These are phyloP conservation scores for Catunica adiposa DNA, from an alignment of 2,329 filamentous ascomycete genomes.

Conservation along the genomic window DNA sequence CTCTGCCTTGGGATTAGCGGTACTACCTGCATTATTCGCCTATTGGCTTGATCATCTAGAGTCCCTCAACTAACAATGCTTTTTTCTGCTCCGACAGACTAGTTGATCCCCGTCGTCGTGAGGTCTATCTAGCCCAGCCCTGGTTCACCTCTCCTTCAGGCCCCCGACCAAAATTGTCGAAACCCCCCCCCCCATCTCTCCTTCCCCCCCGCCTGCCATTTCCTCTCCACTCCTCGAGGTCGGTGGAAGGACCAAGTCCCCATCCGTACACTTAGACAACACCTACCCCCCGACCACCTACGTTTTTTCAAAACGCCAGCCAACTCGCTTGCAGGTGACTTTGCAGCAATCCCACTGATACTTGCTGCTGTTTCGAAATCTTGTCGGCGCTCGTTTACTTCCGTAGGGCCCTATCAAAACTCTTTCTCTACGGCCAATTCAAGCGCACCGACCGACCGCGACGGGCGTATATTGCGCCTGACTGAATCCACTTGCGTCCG, in stretches of 20 bases:
- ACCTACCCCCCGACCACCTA: neutral
- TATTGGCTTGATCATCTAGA: neutral
- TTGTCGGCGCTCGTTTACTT: constrained; percentile 1
- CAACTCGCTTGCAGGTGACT: neutral
- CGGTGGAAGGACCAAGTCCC: neutral
- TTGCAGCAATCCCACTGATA: neutral
- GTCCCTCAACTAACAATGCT: neutral
- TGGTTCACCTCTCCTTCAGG: neutral
- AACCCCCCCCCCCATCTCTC: too few species aligned
- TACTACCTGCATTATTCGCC: neutral
- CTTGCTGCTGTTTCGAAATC: neutral
- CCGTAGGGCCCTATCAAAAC: constrained; percentile 1
- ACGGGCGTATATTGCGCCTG: constrained; percentile 9
- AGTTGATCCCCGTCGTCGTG: neutral
- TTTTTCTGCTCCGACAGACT: neutral
- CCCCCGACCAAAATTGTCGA: neutral
- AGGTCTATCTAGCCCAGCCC: neutral
- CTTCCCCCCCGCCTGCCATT: neutral
- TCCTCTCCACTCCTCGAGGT: neutral
- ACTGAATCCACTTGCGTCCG: constrained; percentile 8
- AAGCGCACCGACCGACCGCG: constrained; percentile 9
- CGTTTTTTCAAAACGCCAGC: neutral
- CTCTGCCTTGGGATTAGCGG: neutral
- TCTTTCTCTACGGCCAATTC: neutral
- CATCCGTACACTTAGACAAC: neutral